Conservation (phyloP, 768 basidiomycete species). For the Serendipita indica region DNA sequence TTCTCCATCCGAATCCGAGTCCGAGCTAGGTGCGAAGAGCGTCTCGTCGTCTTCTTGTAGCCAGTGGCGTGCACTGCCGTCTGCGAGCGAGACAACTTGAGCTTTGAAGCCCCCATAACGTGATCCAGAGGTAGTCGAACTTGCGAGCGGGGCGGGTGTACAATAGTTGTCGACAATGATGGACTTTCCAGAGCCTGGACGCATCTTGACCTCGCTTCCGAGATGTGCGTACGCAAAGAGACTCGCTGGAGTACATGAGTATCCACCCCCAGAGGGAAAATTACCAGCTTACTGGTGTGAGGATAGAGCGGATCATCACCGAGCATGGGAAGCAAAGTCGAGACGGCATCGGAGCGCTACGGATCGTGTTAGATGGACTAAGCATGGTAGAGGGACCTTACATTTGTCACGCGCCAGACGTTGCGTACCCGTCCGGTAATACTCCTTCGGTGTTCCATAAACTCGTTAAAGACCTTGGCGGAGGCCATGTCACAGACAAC, state of each 20-base stretch:
- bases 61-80: no score
- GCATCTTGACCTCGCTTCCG: neutral
- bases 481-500: conserved; percentile 16
- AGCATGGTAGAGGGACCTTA: neutral
- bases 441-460: neutral
- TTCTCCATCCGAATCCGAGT: neutral
- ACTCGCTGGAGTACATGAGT: no score
- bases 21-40: no score
- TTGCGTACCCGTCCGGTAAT: neutral
- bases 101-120: neutral
- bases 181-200: neutral
- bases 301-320: conserved; percentile 8
- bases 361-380: neutral
- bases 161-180: conserved; percentile 8
- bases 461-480: neutral
- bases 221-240: neutral
- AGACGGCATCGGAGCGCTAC: neutral
- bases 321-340: neutral
- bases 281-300: no score
- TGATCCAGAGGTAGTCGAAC: no score
- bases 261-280: no score
- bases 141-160: neutral
- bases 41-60: no score
- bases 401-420: neutral
- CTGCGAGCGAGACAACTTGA: neutral